Evolutionary conservation across 192 early-diverging fungal species (phyloP), one percentile per base, ranked within the genome.

Genomic region (Backusella sp.): DNA sequence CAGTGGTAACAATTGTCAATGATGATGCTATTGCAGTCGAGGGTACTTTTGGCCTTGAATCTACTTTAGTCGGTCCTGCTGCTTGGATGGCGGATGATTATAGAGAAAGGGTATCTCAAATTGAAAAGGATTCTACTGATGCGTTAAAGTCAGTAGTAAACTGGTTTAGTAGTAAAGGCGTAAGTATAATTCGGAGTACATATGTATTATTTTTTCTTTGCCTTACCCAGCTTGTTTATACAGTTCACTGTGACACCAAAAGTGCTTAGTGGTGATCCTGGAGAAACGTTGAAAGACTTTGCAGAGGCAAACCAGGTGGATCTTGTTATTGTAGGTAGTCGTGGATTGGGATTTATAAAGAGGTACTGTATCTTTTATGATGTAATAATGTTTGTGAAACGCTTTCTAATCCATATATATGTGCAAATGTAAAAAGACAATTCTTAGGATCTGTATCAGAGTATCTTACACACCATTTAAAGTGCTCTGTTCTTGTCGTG

Each of bases 21-120:
- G 76, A 77, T 46, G 76, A 77, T 34, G 71, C 70, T 15, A 70
- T 72, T 39, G 71, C 71, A 23, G 70, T 77, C 21, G 76, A 77
- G 39, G 76, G 76, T 17, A 62, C 70, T 3, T 65, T 72, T 36
- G 59, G 71, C 4, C 59, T 72, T 15, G 66, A 73, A 34, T 42
- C 76, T n/a, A 66, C 71, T 56, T 42, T 68, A 0, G 71, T 72
- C 4, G 76, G 76, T 30, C 70, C 65, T 49, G 52, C 70, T 19
- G 44, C 44, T 41, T 77, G 71, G 62, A 65, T 77, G 17, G 59
- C 66, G 8, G 70, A 66, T 44, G 76, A 77, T 28, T 77, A 66
- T 52, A 26, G 30, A 2, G 42, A 77, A 52, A 42, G 76, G 21
- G 70, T 77, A 35, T 44, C 71, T 21, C 44, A 68, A 30, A 65